Evolutionary conservation across 2,329 filamentous ascomycete species (phyloP).

Genomic region (Podosphaera aphanis): DNA sequence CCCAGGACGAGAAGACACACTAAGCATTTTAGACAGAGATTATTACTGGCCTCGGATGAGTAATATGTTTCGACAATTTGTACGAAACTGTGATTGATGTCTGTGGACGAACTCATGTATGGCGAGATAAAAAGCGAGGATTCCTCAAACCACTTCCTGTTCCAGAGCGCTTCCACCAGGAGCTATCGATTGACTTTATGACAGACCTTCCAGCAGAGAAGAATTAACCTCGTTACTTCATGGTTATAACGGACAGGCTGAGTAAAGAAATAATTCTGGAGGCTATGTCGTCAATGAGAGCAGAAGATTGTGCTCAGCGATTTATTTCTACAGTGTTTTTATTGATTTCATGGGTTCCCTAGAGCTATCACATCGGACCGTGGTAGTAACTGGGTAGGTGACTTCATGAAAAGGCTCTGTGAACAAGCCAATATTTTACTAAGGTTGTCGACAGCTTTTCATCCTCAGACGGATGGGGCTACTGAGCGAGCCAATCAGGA

Average conservation of each 20-base stretch:
- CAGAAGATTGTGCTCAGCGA: not conserved
- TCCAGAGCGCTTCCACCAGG: not conserved
- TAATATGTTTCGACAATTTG: not conserved
- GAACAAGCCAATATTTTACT: not conserved
- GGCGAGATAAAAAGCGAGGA: not conserved
- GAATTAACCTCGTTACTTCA: no score
- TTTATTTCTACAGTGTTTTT: not conserved
- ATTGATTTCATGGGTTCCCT: not conserved
- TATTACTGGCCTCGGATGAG: not conserved
- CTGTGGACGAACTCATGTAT: not conserved
- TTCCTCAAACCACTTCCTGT: constrained; percentile 2
- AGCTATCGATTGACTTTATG: no score
- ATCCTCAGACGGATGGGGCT: not conserved
- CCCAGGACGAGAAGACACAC: no score
- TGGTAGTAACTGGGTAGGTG: not conserved
- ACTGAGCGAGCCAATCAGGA: not conserved
- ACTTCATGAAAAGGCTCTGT: not conserved
- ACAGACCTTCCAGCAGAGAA: no score
- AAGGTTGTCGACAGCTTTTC: not conserved
- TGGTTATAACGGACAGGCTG: no score
- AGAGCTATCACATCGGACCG: not conserved
- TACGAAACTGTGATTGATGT: not conserved
- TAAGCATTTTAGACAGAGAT: no score
- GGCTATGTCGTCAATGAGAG: not conserved
- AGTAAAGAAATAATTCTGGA: no score